Base-by-base conservation (phyloP, 164 flowering plant genomes). In the Vitis cinerea region DNA sequence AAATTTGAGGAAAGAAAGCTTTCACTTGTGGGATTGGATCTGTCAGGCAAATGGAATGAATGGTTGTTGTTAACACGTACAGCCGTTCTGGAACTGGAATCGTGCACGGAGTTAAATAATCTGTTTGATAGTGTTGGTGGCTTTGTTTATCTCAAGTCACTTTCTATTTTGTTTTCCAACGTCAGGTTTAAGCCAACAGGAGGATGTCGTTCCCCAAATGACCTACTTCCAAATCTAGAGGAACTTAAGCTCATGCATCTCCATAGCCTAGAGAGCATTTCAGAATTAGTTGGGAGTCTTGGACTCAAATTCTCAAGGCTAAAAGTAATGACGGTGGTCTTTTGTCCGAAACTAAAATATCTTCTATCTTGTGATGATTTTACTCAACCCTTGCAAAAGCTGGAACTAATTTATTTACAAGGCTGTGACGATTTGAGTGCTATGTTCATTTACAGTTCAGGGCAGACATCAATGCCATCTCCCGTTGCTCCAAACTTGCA, bases 191-290 rank as follows among this genome's bases (percentile, higher is more conserved):
- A 23, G 50, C 64, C 54, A 56, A n/a, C 0, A n/a, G 47, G 74
- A 64, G 58, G 58, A 50, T 68, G 68, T 56, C 27, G 59, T 12
- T 55, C 67, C 5, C 50, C 8, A 13, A 5, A n/a, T 49, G 68
- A 71, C 31, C 29, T 71, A 6, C 60, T 71, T 11, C 74, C 74
- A 50, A 64, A 71, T 29, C 3, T 71, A 12, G 74, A 71, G 58
- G 58, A 71, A 59, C 57, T 71, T 44, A 2, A 50, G 29, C 63
- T 71, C 58, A 15, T 2, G 3, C 7, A 3, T 6, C 57, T 58
- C 13, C 0, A 15, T 6, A 3, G 29, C 11, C 8, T 57, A 13
- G 23, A 11, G 9, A 64, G 63, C 56, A 50, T 71, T 50, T 64
- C 50, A 50, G 63, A 49, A 16, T 15, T 64, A 27, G 51, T 64